Evolutionary conservation across 148 eudicot species (phyloP), one percentile per base, ranked within the genome.

Genomic region (Chenopodium suecicum): DNA sequence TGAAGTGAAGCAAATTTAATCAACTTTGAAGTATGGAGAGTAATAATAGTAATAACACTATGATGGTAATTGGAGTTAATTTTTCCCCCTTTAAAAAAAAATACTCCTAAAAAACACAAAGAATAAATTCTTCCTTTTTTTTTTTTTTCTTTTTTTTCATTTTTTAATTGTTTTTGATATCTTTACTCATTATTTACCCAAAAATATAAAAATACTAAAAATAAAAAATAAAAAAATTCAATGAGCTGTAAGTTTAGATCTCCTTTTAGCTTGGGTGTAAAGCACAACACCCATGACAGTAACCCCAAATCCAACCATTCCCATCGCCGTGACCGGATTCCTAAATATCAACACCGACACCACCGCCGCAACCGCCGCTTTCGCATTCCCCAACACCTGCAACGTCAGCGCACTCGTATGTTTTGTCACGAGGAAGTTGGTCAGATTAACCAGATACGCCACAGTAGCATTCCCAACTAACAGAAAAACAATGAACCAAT

Each of bases 241-340:
- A 72, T 94, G 93, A 86, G 89, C 81, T 85, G 91, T 90, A 77
- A 77, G 82, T 82, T 93, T 94, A 1, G 91, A 78, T 46, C 97
- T 87, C 79, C 90, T 94, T 87, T 79, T 93, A 2, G 97, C 97
- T 85, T 94, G 95, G 46, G 92, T 89, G 90, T 94, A 94, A 84
- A 93, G 93, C 84, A 89, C 94, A 20, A 94, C 98, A 1, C 98
- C 98, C 88, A 92, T 83, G 1, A 94, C 74, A 2, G 98, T 94
- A 16, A 94, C 88, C 3, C 84, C 98, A 63, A 92, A 94, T 14
- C 98, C 98, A 44, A 88, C 74, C 84, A 94, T 89, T 23, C 98
- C 97, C 97, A 93, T 94, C 77, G 82, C 92, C 62, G 97, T 94
- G 78, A 94, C 98, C 88, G 97, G 98, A 86, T 94, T 94, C 89